phyloP scores from a whole-genome alignment of 805 yeast species.

The Metschnikowia similis region DNA sequence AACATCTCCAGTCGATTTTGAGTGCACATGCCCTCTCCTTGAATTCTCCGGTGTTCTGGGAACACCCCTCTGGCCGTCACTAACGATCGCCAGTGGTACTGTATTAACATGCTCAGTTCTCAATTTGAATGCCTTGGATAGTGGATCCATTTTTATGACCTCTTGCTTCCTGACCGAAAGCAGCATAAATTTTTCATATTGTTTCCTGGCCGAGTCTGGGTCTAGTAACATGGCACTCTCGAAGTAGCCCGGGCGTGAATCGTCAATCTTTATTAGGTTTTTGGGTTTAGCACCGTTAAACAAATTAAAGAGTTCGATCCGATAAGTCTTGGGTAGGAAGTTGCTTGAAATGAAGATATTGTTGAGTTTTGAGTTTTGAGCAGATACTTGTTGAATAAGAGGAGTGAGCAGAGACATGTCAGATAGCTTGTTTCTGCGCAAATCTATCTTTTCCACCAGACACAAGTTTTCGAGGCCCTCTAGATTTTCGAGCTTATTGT shows the following conservation, averaged over 20 bases:
- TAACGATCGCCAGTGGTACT: not conserved
- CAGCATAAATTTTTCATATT: slow-evolving; percentile 35
- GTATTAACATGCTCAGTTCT: not conserved
- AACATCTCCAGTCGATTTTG: slow-evolving; percentile 15
- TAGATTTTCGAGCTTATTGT: slow-evolving; percentile 41
- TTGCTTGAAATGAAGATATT: slow-evolving; percentile 43
- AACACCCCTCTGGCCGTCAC: not conserved
- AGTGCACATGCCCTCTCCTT: slow-evolving; percentile 3
- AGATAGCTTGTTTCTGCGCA: slow-evolving; percentile 44
- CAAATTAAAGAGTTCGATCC: slow-evolving; percentile 53
- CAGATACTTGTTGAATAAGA: slow-evolving; percentile 30
- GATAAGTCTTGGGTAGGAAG: slow-evolving; percentile 40
- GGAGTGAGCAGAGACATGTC: slow-evolving; percentile 33
- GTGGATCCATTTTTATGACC: not conserved
- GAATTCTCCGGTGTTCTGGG: slow-evolving; percentile 5
- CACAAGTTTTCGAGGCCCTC: slow-evolving; percentile 43
- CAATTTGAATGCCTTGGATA: not conserved
- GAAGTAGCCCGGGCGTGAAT: slow-evolving; percentile 58
- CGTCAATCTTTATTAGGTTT: slow-evolving; percentile 50
- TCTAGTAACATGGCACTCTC: slow-evolving; percentile 54
- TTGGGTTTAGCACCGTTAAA: slow-evolving; percentile 49
- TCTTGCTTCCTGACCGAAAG: not conserved
- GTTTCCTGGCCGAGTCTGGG: slow-evolving; percentile 42
- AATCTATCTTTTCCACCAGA: slow-evolving; percentile 47
- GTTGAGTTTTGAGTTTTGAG: slow-evolving; percentile 28